These are phyloP conservation scores for Candida schatavii DNA, from an alignment of 805 yeast species.

Conservation along the genomic window DNA sequence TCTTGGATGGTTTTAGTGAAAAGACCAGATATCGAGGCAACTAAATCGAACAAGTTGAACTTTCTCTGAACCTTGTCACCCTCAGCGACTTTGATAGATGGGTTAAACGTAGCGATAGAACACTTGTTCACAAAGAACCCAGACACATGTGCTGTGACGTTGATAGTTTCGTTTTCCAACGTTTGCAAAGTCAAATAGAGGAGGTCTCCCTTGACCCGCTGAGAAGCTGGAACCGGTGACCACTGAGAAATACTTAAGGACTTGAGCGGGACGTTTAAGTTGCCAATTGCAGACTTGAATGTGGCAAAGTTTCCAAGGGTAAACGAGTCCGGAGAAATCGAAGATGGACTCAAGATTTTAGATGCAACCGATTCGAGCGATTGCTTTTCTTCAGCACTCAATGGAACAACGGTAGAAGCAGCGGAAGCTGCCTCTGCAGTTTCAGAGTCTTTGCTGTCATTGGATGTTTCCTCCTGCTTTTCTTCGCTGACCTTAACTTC, in stretches of 20 bases:
- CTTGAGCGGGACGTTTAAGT: constrained; percentile 51
- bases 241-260: constrained; percentile 65
- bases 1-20: constrained; percentile 51
- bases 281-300: constrained; percentile 24
- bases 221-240: constrained; percentile 77
- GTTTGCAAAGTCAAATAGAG: constrained; percentile 74
- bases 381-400: constrained; percentile 30
- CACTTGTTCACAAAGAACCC: constrained; percentile 81
- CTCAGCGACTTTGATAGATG: constrained; percentile 37
- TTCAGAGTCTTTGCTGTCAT: constrained; percentile 10
- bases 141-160: constrained; percentile 71
- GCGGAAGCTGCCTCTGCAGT: constrained; percentile 2
- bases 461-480: constrained; percentile 14
- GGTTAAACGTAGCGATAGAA: constrained; percentile 67
- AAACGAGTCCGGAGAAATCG: constrained; percentile 11
- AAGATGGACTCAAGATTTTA: constrained; percentile 8
- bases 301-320: constrained; percentile 22
- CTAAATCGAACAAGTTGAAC: constrained; percentile 58
- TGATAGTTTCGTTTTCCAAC: constrained; percentile 74
- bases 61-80: constrained; percentile 32
- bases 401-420: constrained; percentile 1
- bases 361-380: constrained; percentile 13
- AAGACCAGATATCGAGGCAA: constrained; percentile 62
- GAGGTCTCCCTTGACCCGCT: constrained; percentile 69
- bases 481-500: constrained; percentile 20